phyloP scores from a whole-genome alignment of 106 monocot genomes.

The Dendrobium nobile region DNA sequence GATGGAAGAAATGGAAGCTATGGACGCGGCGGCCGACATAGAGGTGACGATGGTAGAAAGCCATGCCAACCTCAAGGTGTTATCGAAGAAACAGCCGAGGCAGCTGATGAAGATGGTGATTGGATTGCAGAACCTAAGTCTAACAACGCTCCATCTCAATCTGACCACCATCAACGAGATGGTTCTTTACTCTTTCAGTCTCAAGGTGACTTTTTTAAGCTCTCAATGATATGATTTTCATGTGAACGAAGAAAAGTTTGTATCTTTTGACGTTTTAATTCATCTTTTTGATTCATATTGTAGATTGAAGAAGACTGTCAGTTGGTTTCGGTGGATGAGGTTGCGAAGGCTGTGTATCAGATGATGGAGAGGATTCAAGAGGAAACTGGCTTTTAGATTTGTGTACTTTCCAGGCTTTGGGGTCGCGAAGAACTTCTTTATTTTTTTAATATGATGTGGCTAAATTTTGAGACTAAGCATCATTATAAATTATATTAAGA shows the following conservation, averaged over 20 bases:
- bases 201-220: conserved; percentile 47
- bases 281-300: background rate
- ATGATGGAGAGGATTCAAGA: conserved; percentile 38
- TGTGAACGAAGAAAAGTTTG: background rate
- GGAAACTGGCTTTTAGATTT: background rate
- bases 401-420: background rate
- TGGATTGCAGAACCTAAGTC: conserved; percentile 50
- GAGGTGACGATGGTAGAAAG: conserved; percentile 82
- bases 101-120: conserved; percentile 59
- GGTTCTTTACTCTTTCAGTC: conserved; percentile 74
- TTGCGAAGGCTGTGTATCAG: conserved; percentile 38
- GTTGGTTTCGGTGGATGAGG: conserved; percentile 39
- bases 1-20: background rate
- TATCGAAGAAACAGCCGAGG: conserved; percentile 38
- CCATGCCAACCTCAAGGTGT: conserved; percentile 77
- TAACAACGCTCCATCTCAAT: conserved; percentile 75
- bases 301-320: conserved; percentile 57
- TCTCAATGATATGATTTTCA: background rate
- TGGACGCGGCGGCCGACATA: conserved; percentile 36
- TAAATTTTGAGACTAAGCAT: no score
- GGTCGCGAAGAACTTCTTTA: background rate
- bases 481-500: no score
- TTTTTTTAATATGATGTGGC: background rate
- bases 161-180: conserved; percentile 47
- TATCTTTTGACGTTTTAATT: no score